Evolutionary conservation across 345 rosid species (phyloP).

Genomic region (Abelmoschus esculentus): DNA sequence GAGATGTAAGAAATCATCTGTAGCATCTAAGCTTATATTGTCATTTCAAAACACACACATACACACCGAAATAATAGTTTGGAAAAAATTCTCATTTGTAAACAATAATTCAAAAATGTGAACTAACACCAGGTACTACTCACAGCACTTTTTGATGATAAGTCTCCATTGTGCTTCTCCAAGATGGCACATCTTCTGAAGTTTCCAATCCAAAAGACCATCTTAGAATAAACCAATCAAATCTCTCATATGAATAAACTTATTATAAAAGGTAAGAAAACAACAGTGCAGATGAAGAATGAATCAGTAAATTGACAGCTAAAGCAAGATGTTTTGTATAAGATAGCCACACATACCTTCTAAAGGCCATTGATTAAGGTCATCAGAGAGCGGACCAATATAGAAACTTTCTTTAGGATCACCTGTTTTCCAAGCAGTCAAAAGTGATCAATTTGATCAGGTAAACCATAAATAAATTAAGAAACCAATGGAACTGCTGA

Average conservation of each 20-base stretch:
- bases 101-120: not conserved
- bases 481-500: not conserved
- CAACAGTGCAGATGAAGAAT: no score
- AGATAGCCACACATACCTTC: constrained; percentile 28
- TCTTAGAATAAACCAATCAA: not conserved
- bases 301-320: not conserved
- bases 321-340: not conserved
- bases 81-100: not conserved
- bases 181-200: constrained; percentile 56
- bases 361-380: constrained; percentile 49
- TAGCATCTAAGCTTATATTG: no score
- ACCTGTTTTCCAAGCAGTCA: not conserved
- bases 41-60: no score
- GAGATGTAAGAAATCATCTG: no score
- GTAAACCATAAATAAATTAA: not conserved
- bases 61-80: no score
- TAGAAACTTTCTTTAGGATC: no score
- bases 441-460: not conserved
- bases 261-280: no score
- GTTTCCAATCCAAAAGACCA: constrained; percentile 15
- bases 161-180: constrained; percentile 58
- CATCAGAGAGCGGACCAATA: no score
- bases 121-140: constrained; percentile 24
- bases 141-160: constrained; percentile 41
- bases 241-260: not conserved